Evolutionary conservation across 306 rosid genomes (phyloP), one percentile per base, ranked within the genome.

Genomic region (Malus fusca): DNA sequence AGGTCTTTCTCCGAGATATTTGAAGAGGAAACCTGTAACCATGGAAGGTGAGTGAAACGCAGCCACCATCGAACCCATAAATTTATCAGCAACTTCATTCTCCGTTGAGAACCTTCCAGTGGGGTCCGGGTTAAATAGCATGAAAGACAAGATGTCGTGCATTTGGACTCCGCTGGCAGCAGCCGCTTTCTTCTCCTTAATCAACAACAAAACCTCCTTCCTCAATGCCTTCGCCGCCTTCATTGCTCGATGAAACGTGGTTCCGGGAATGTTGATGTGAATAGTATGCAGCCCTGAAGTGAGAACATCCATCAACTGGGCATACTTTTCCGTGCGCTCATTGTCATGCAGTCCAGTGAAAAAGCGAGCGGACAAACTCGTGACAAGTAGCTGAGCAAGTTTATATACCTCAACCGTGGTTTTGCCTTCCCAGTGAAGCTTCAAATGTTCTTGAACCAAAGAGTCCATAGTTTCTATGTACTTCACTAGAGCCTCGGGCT

Each of bases 1-100:
- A 73, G 93, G 89, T 44, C 80, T 53, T 23, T 85, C 33, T 8
- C 82, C 90, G 4, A 89, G 89, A 80, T 77, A 87, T 33, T 67
- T 82, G 77, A 89, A 69, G 44, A 83, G 35, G 59, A 77, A 77
- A 59, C 28, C 14, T 2, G 61, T 77, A 44, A 70, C 30, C 69
- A 70, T 77, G 63, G 70, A 21, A 4, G 75, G 70, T 1, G 75
- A 71, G 59, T 43, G 58, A 43, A 71, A 78, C 1, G 14, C 25
- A 19, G 13, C 82, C 6, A 60, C 3, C 15, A 64, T 19, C 58
- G 53, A 35, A 3, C 73, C 77, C 77, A 52, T 78, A 19, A 78
- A 21, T 14, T 35, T 78, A 25, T 63, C 73, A 8, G 77, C 68
- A 72, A 65, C 19, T 63, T 64, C 82, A 52, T 35, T 26, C 5